Evolutionary conservation across 495 filamentous ascomycete genomes (phyloP).

Genomic region (Alectoria sarmentosa): DNA sequence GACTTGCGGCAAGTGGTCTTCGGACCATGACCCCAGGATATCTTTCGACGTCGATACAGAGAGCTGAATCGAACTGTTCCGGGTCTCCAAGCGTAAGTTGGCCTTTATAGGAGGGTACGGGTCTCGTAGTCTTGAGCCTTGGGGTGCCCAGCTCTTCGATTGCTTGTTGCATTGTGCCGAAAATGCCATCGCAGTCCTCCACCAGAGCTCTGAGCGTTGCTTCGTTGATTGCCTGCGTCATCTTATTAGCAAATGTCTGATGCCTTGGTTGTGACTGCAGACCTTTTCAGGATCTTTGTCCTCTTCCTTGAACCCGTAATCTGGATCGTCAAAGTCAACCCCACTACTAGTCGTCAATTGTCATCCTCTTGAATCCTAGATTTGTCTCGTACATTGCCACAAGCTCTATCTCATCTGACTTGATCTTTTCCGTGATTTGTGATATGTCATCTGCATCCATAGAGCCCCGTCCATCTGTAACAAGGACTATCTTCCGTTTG

Average conservation of each 20-base stretch:
- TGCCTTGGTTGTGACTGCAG: background rate
- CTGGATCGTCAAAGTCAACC: slow-evolving; percentile 88
- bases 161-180: slow-evolving; percentile 79
- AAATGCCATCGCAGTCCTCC: slow-evolving; percentile 59
- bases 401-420: slow-evolving; percentile 67
- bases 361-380: background rate
- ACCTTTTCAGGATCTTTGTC: slow-evolving; percentile 68
- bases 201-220: slow-evolving; percentile 51
- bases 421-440: slow-evolving; percentile 63
- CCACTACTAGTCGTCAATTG: slow-evolving; percentile 53
- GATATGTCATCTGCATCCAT: slow-evolving; percentile 62
- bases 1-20: slow-evolving; percentile 63
- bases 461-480: slow-evolving; percentile 68
- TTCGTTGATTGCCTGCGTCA: slow-evolving; percentile 57
- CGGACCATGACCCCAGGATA: slow-evolving; percentile 79
- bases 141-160: slow-evolving; percentile 70
- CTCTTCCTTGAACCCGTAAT: slow-evolving; percentile 91
- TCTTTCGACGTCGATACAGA: slow-evolving; percentile 81
- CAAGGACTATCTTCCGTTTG: slow-evolving; percentile 68
- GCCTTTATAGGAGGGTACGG: slow-evolving; percentile 73
- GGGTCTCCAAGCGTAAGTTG: slow-evolving; percentile 73
- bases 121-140: slow-evolving; percentile 61
- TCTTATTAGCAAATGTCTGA: slow-evolving; percentile 8
- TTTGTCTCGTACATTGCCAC: slow-evolving; percentile 59
- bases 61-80: slow-evolving; percentile 61